Evolutionary conservation across 2,329 filamentous ascomycete species (phyloP).

Genomic region (Clonostachys rosea): DNA sequence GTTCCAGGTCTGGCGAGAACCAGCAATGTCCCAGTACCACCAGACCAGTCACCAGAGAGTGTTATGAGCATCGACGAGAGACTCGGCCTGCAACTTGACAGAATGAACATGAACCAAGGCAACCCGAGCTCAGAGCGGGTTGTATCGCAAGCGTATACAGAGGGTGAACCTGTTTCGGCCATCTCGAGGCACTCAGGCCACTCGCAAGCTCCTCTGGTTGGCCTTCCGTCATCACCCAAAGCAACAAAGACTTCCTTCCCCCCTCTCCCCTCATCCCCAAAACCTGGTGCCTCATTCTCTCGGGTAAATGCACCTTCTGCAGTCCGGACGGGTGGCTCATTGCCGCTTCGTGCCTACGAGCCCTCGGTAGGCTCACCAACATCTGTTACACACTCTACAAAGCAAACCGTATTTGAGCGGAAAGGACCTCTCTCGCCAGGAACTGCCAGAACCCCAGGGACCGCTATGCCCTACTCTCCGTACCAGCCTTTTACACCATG

Average conservation of each 20-base stretch:
- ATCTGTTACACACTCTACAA: slow-evolving; percentile 39
- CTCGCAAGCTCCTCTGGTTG: slow-evolving; percentile 45
- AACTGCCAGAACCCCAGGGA: slow-evolving; percentile 58
- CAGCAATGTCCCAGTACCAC: slow-evolving; percentile 15
- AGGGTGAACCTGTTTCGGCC: slow-evolving; percentile 46
- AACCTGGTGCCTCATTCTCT: slow-evolving; percentile 43
- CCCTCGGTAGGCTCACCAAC: slow-evolving; percentile 47
- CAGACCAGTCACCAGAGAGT: slow-evolving; percentile 33
- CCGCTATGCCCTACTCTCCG: slow-evolving; percentile 66
- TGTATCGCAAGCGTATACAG: slow-evolving; percentile 28
- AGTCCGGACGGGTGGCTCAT: slow-evolving; percentile 48
- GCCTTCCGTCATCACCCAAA: slow-evolving; percentile 40
- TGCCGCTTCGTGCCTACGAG: slow-evolving; percentile 60
- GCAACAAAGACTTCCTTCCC: slow-evolving; percentile 20
- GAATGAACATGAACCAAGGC: slow-evolving; percentile 9
- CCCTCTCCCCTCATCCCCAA: slow-evolving; percentile 43
- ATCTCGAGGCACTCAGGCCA: slow-evolving; percentile 32
- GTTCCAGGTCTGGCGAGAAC: slow-evolving; percentile 32
- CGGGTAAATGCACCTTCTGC: slow-evolving; percentile 46
- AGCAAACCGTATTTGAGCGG: slow-evolving; percentile 62
- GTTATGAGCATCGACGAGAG: slow-evolving; percentile 51
- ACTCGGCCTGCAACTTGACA: slow-evolving; percentile 32
- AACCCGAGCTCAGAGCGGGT: slow-evolving; percentile 20
- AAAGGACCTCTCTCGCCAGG: slow-evolving; percentile 47
- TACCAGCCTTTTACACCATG: slow-evolving; percentile 77